Percentiles rank a stretch among this genome's conserved stretches.
Evolutionary conservation across 106 monocot genomes (phyloP).

Genomic region (Chionographis japonica): DNA sequence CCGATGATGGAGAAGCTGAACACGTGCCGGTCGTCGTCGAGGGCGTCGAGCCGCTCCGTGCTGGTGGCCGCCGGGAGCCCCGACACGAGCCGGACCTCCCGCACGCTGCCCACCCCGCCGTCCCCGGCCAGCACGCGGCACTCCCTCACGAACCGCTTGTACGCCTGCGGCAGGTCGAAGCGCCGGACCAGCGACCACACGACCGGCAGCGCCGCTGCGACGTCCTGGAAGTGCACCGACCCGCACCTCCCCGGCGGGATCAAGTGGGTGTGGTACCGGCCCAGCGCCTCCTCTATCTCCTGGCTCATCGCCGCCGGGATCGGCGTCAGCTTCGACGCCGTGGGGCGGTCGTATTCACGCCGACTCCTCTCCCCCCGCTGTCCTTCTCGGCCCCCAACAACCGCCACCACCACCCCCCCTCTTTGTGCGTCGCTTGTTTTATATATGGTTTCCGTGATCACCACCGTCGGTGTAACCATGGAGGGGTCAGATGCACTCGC

Average conservation of each 20-base stretch:
- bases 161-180: constrained; percentile 42
- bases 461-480: too few relatives aligned
- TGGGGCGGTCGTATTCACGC: too few relatives aligned
- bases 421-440: too few relatives aligned
- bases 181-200: constrained; percentile 52
- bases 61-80: neutral
- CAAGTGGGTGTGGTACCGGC: neutral
- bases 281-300: too few relatives aligned
- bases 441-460: too few relatives aligned
- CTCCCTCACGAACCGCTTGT: constrained; percentile 42
- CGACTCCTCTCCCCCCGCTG: too few relatives aligned
- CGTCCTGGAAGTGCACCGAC: constrained; percentile 29
- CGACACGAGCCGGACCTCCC: neutral
- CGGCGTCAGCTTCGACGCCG: too few relatives aligned
- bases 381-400: too few relatives aligned
- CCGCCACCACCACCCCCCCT: too few relatives aligned
- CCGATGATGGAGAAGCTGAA: constrained; percentile 22
- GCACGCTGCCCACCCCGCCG: constrained; percentile 1
- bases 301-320: too few relatives aligned
- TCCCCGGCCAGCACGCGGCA: constrained; percentile 33
- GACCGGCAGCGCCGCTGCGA: constrained; percentile 21
- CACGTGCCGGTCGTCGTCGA: neutral
- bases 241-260: constrained; percentile 23
- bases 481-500: too few relatives aligned
- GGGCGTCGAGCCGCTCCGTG: constrained; percentile 1